Conservation (phyloP, 495 filamentous ascomycete genomes). For the Annulohypoxylon nitens region DNA sequence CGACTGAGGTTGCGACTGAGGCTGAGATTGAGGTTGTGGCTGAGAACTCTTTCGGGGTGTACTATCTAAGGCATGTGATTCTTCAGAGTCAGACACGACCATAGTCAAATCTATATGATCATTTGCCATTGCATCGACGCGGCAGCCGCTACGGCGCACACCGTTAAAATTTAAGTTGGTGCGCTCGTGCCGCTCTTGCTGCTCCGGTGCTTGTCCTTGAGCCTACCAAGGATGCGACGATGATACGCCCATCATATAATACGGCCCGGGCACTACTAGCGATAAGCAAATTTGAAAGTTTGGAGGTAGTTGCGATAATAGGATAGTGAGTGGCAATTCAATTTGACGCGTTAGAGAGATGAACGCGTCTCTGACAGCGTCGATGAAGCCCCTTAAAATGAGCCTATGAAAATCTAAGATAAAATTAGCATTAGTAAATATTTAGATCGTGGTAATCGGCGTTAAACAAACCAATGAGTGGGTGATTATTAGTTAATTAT, state of each 20-base stretch:
- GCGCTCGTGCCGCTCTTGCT: background rate
- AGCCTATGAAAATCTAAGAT: background rate
- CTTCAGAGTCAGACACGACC: constrained; percentile 42
- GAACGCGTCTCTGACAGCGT: constrained; percentile 17
- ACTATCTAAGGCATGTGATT: constrained; percentile 6
- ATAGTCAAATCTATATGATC: constrained; percentile 26
- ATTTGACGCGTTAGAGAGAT: background rate
- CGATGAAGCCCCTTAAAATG: constrained; percentile 12
- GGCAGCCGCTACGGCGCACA: constrained; percentile 6
- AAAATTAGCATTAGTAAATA: constrained; percentile 1
- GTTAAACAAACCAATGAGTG: background rate
- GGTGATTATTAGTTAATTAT: background rate
- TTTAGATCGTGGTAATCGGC: background rate
- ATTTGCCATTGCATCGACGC: constrained; percentile 9
- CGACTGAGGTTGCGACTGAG: constrained; percentile 21
- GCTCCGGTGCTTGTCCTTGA: constrained; percentile 13
- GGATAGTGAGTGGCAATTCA: background rate
- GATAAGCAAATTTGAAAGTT: background rate
- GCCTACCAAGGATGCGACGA: constrained; percentile 18
- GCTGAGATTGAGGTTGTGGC: background rate
- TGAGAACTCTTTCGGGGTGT: constrained; percentile 23
- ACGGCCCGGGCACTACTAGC: background rate
- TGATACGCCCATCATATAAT: constrained; percentile 18
- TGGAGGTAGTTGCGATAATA: constrained; percentile 2
- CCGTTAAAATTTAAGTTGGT: background rate